These are phyloP conservation scores for Phaseolus lunatus DNA, from an alignment of 306 rosid species.

Conservation along the genomic window DNA sequence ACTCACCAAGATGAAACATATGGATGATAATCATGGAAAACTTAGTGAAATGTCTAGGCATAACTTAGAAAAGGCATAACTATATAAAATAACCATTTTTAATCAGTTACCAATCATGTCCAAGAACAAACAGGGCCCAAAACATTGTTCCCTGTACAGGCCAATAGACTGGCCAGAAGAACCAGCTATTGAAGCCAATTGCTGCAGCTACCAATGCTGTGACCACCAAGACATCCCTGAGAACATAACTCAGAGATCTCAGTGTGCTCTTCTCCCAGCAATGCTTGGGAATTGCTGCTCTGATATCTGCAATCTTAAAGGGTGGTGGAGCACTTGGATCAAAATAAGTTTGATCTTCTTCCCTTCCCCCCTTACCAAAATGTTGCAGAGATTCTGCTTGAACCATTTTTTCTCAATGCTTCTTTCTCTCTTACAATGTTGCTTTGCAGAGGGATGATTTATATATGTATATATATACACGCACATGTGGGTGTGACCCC, in stretches of 20 bases:
- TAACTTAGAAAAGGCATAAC: background rate
- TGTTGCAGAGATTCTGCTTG: background rate
- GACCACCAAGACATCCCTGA: slow-evolving; percentile 65
- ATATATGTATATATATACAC: too few species aligned
- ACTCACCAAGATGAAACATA: background rate
- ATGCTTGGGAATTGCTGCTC: slow-evolving; percentile 87
- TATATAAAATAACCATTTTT: background rate
- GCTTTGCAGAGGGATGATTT: background rate
- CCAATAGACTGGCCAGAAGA: slow-evolving; percentile 85
- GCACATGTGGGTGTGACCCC: too few species aligned
- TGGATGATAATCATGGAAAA: background rate
- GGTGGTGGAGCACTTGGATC: slow-evolving; percentile 95
- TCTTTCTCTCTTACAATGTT: background rate
- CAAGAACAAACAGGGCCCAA: slow-evolving; percentile 98
- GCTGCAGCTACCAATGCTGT: slow-evolving; percentile 58
- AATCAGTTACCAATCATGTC: slow-evolving; percentile 79
- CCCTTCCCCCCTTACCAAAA: slow-evolving; percentile 24
- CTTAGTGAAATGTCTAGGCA: background rate
- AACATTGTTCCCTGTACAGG: slow-evolving; percentile 90
- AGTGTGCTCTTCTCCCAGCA: slow-evolving; percentile 89
- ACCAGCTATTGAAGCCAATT: slow-evolving; percentile 54
- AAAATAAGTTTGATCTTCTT: slow-evolving; percentile 44
- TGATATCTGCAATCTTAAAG: slow-evolving; percentile 78
- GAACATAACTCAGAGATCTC: slow-evolving; percentile 73
- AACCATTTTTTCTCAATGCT: slow-evolving; percentile 36